phyloP scores from a whole-genome alignment of 164 flowering plant genomes.

The Nelumbo lutea region DNA sequence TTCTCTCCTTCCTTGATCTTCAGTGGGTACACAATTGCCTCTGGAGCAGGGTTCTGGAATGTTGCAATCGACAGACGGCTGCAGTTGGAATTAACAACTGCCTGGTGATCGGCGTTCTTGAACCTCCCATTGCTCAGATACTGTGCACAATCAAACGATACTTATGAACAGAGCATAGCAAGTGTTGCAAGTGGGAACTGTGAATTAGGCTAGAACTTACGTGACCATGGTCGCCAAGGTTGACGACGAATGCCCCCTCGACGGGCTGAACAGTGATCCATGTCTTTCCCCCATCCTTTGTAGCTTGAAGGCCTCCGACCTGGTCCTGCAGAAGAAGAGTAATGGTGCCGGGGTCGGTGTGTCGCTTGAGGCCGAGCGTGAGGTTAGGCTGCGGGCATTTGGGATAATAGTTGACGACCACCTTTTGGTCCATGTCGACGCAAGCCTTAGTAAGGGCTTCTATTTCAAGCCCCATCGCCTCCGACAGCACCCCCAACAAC shows the following conservation, averaged over 20 bases:
- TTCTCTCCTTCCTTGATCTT: conserved; percentile 7
- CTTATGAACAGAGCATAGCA: too few relatives aligned
- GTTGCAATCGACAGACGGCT: conserved; percentile 11
- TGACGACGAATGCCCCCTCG: conserved; percentile 11
- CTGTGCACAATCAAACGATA: neutral
- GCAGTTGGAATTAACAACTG: conserved; percentile 6
- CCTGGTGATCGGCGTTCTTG: conserved; percentile 10
- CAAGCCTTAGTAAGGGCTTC: conserved; percentile 8
- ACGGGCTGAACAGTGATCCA: conserved; percentile 13
- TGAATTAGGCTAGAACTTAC: neutral
- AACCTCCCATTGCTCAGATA: conserved; percentile 11
- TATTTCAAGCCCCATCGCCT: conserved; percentile 1
- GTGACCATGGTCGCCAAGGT: conserved; percentile 12
- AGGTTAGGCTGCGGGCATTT: conserved; percentile 12
- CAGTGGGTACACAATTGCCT: conserved; percentile 8
- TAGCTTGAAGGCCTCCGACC: conserved; percentile 11
- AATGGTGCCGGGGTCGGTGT: conserved; percentile 13
- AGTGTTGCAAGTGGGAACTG: neutral
- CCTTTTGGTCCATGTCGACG: conserved; percentile 13
- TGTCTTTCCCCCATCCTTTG: conserved; percentile 8
- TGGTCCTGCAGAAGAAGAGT: conserved; percentile 14
- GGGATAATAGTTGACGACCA: conserved; percentile 12
- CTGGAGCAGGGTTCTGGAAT: conserved; percentile 11
- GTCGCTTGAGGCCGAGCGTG: conserved; percentile 9
- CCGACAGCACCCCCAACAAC: conserved; percentile 7